phyloP scores from a whole-genome alignment of 768 basidiomycete species.

The Lyophyllum shimeji region DNA sequence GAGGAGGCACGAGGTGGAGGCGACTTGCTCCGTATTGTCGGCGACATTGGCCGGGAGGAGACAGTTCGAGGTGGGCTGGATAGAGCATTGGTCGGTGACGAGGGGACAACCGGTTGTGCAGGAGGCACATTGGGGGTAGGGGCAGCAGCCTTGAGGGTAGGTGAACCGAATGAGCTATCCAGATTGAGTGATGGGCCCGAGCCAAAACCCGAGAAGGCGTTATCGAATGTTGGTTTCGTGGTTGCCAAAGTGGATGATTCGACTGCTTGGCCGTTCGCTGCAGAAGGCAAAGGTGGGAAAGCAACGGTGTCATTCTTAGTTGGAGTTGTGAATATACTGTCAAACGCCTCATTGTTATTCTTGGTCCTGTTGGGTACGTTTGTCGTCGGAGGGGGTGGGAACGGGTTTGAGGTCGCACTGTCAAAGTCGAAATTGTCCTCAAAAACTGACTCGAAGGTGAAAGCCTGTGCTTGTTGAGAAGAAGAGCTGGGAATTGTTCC shows the following conservation, averaged over 20 bases:
- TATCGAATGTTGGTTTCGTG: slow-evolving; percentile 39
- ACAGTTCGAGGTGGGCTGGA: slow-evolving; percentile 35
- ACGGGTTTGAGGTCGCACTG: slow-evolving; percentile 33
- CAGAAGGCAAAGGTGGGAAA: not conserved
- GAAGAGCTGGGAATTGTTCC: slow-evolving; percentile 46
- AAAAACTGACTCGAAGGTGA: slow-evolving; percentile 64
- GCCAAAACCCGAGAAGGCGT: slow-evolving; percentile 54
- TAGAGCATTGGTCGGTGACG: slow-evolving; percentile 26
- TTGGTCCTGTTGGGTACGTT: slow-evolving; percentile 5
- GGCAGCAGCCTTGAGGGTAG: slow-evolving; percentile 16
- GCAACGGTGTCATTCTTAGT: not conserved
- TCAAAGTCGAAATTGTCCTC: slow-evolving; percentile 63
- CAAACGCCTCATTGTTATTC: slow-evolving; percentile 27
- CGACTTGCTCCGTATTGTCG: slow-evolving; percentile 41
- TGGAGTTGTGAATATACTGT: slow-evolving; percentile 28
- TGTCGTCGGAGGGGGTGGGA: slow-evolving; percentile 27
- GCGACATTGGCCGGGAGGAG: slow-evolving; percentile 36
- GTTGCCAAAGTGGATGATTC: not conserved
- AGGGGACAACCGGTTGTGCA: slow-evolving; percentile 25
- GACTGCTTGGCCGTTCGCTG: slow-evolving; percentile 3
- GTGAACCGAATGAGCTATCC: slow-evolving; percentile 35
- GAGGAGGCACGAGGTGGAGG: slow-evolving; percentile 54
- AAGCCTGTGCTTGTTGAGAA: slow-evolving; percentile 35
- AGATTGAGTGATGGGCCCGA: slow-evolving; percentile 39
- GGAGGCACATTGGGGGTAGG: slow-evolving; percentile 15